Evolutionary conservation across 177 flowering plant species (phyloP).

Genomic region (Vitis hybrid): DNA sequence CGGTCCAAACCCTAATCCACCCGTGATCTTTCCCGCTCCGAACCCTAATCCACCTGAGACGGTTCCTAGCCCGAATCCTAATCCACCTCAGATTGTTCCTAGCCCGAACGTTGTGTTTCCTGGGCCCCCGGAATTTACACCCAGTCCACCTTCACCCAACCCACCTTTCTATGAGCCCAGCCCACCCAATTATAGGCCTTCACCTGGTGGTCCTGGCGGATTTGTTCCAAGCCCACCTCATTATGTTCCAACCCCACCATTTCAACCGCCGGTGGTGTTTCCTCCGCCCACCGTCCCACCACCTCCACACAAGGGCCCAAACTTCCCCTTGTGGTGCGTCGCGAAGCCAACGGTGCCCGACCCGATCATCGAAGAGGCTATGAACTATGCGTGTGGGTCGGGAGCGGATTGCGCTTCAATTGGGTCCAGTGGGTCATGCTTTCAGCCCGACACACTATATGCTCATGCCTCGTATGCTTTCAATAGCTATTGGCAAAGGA

Average conservation of each 20-base stretch:
- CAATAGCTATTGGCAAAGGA: conserved; percentile 90
- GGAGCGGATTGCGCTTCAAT: conserved; percentile 89
- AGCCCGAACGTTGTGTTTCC: conserved; percentile 15
- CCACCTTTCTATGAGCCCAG: neutral
- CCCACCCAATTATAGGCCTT: conserved; percentile 22
- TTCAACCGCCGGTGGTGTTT: conserved; percentile 71
- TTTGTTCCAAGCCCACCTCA: conserved; percentile 31
- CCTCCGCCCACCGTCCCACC: conserved; percentile 84
- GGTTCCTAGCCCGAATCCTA: conserved; percentile 22
- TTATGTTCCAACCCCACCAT: conserved; percentile 49
- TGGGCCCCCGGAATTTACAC: conserved; percentile 3
- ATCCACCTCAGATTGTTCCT: conserved; percentile 25
- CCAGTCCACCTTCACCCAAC: conserved; percentile 18
- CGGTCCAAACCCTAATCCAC: conserved; percentile 24
- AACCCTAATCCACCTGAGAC: conserved; percentile 12
- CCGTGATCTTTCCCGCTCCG: conserved; percentile 21
- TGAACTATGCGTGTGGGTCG: conserved; percentile 93
- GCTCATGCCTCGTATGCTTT: conserved; percentile 92
- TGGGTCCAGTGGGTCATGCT: conserved; percentile 70
- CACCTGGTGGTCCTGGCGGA: neutral
- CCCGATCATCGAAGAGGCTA: conserved; percentile 88
- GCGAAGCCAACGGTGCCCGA: conserved; percentile 94
- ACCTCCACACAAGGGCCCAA: conserved; percentile 29
- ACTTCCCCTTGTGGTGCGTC: conserved; percentile 70
- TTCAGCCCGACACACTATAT: conserved; percentile 56